phyloP scores from a whole-genome alignment of 2,329 filamentous ascomycete species.

The Alternaria burnsii region DNA sequence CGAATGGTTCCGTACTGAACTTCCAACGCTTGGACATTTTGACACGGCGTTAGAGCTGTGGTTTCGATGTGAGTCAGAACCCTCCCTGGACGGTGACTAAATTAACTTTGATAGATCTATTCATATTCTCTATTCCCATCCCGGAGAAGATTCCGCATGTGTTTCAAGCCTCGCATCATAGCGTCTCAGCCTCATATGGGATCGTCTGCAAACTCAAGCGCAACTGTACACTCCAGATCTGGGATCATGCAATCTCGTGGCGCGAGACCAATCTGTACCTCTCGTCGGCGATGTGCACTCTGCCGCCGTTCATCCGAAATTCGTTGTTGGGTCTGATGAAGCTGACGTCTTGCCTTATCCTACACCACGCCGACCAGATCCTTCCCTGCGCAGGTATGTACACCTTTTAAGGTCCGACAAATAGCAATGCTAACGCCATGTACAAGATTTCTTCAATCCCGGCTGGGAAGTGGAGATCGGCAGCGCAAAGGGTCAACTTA shows the following conservation, averaged over 20 bases:
- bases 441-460: constrained; percentile 68
- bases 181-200: constrained; percentile 67
- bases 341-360: constrained; percentile 52
- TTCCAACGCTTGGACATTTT: constrained; percentile 57
- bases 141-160: constrained; percentile 66
- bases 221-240: constrained; percentile 67
- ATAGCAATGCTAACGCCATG: constrained; percentile 34
- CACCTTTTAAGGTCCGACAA: background rate
- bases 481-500: constrained; percentile 64
- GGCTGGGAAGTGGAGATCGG: constrained; percentile 71
- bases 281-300: constrained; percentile 52
- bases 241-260: constrained; percentile 71
- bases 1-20: constrained; percentile 57
- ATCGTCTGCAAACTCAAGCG: constrained; percentile 69
- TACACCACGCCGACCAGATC: constrained; percentile 65
- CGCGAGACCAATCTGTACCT: constrained; percentile 60
- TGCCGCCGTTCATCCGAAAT: constrained; percentile 53
- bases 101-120: constrained; percentile 49
- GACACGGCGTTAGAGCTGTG: constrained; percentile 58
- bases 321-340: constrained; percentile 52
- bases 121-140: constrained; percentile 66
- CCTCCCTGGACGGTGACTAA: background rate
- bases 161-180: constrained; percentile 70
- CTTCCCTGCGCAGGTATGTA: constrained; percentile 47
- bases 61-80: constrained; percentile 51